Base-by-base conservation (phyloP, 1,139 yeast species). In the Magnusiomyces suaveolens region DNA sequence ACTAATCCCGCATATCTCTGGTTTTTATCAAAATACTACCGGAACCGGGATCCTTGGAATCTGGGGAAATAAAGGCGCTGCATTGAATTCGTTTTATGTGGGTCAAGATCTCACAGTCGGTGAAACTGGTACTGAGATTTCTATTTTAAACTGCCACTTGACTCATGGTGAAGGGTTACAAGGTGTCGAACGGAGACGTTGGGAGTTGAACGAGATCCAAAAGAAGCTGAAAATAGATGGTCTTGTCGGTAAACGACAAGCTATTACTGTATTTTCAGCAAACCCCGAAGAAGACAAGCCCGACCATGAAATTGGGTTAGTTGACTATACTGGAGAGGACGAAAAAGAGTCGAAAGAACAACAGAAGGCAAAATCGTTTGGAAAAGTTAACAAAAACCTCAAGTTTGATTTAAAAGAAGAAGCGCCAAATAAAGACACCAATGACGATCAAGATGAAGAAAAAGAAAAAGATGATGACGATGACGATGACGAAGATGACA, bases 31-130 rank as follows among this genome's bases (percentile, higher is more conserved):
- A 2, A 68, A 70, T 2, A 72, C 81, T 0, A 68, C 81, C 2
- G 83, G 83, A 0, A 75, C 83, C 0, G 84, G 84, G 0, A 71
- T 79, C 46, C 62, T 80, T 51, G 76, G 80, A 24, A 62, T 75
- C n/a, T 80, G 82, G 79, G 83, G 82, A 16, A 80, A 80, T 65
- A 80, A 80, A 59, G 84, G 84, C 1, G 81, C 82, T 1, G 77
- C 78, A 8, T 65, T 73, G 16, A 68, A 77, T 20, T 66, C 63
- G 43, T 60, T 72, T 52, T 50, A 47, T 2, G 53, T 72, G 20
- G 71, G 71, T 10, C 60, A 60, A 3, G 73, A 71, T 53, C 60
- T 65, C 6, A 44, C 58, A 1, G 48, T 59, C n/a, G 56, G 60
- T 26, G 54, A 58, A 20, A 59, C 57, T 55, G 82, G 81, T 10